These are phyloP conservation scores for Russula emetica DNA, from an alignment of 768 basidiomycete species.

Conservation along the genomic window DNA sequence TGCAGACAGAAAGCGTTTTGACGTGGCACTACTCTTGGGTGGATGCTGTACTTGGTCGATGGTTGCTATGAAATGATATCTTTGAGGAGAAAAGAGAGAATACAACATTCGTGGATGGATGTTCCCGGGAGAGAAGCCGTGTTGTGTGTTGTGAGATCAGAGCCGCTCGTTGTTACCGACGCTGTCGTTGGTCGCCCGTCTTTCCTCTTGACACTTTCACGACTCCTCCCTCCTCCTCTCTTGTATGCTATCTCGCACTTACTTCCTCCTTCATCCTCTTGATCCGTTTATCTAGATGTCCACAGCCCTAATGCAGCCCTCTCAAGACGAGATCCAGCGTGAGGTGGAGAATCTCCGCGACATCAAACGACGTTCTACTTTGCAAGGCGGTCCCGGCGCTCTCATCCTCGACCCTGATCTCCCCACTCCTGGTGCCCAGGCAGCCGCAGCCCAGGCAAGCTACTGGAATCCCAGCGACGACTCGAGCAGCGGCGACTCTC, in stretches of 20 bases:
- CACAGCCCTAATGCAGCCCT: constrained; percentile 54
- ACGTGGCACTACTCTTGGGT: not conserved
- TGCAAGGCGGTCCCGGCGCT: constrained; percentile 68
- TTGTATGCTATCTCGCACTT: not conserved
- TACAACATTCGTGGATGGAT: not conserved
- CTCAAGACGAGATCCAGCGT: constrained; percentile 78
- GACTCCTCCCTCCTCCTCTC: not conserved
- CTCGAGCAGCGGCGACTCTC: constrained; percentile 39
- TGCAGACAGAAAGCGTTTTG: not conserved
- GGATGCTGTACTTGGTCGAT: not conserved
- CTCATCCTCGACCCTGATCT: constrained; percentile 90
- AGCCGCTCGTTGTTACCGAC: constrained; percentile 22
- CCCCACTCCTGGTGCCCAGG: constrained; percentile 65
- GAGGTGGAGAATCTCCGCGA: constrained; percentile 84
- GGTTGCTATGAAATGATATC: not conserved
- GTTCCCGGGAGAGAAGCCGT: not conserved
- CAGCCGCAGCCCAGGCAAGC: constrained; percentile 35
- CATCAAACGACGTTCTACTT: constrained; percentile 76
- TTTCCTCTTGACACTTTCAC: not conserved
- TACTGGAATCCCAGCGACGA: constrained; percentile 39
- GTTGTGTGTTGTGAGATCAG: not conserved
- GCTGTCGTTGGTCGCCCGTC: constrained; percentile 6
- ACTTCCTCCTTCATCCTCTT: not conserved
- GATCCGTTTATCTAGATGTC: constrained; percentile 7
- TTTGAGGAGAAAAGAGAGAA: not conserved